Evolutionary conservation across 768 basidiomycete species (phyloP), one percentile per base, ranked within the genome.

Genomic region (Suillus subaureus): DNA sequence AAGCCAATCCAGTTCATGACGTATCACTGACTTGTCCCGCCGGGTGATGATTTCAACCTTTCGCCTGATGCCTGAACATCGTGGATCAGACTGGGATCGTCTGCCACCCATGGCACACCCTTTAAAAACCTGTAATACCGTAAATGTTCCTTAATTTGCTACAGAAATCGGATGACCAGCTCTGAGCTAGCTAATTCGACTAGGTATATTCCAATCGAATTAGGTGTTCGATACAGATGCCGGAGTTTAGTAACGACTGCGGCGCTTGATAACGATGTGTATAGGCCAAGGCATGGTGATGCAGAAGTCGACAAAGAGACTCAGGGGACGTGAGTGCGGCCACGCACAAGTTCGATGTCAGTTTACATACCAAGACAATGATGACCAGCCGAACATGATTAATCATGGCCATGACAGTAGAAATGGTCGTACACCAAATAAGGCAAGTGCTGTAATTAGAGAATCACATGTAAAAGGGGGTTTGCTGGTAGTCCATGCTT

Each of bases 401-500:
- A 45, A 26, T 23, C 51, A 26, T 40, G 16, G 28, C 11, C 35
- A 42, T 37, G n/a, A 51, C 52, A 42, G 58, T 2, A 49, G 12
- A 42, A 56, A 45, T 56, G n/a, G 49, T 37, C 23, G 51, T 3
- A 49, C 61, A 15, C 74, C 68, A 35, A 60, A 72, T 74, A 68
- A 69, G 73, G 74, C 61, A 70, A 6, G 23, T 63, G 13, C 33
- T 37, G 63, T 51, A 26, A 55, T 33, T 51, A 33, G 8, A 26
- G 40, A 74, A 78, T 80, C 78, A 80, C 79, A 79, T 80, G 52
- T 3, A 79, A 71, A 57, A 69, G 43, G 16, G 39, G 21, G 47
- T 33, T 55, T 18, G n/a, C 52, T 18, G 54, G 52, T 61, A 62
- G 47, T 33, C 35, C 28, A 45, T 40, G 56, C 15, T 31, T 37